Evolutionary conservation across 768 basidiomycete genomes (phyloP).

Genomic region (Leucosporidium scottii): DNA sequence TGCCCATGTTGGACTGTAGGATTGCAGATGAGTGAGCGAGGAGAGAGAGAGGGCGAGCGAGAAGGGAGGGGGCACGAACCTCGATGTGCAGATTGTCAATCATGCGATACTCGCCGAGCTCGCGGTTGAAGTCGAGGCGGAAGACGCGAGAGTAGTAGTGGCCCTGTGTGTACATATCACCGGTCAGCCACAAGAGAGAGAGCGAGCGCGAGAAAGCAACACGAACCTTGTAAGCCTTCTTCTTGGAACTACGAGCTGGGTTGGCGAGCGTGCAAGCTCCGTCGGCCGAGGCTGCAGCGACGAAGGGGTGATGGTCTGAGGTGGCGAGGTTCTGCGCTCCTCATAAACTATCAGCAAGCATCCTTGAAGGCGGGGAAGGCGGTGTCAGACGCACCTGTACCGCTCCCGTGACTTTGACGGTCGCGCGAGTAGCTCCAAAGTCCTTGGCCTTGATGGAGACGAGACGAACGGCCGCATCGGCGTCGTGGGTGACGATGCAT

Average conservation of each 20-base stretch:
- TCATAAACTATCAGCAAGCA: neutral
- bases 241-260: constrained; percentile 18
- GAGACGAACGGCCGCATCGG: neutral
- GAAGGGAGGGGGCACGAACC: constrained; percentile 41
- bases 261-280: constrained; percentile 49
- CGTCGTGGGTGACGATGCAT: neutral
- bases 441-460: neutral
- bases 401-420: neutral
- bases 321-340: constrained; percentile 55
- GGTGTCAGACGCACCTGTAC: neutral
- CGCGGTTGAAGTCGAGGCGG: constrained; percentile 78
- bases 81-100: constrained; percentile 76
- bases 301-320: constrained; percentile 80
- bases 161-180: too few relatives aligned
- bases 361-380: neutral
- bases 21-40: neutral
- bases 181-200: too few relatives aligned
- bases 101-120: constrained; percentile 70
- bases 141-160: constrained; percentile 61
- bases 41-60: neutral
- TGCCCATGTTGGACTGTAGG: neutral
- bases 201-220: too few relatives aligned
- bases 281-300: constrained; percentile 75
- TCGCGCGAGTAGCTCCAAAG: neutral
- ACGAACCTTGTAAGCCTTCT: constrained; percentile 17